Evolutionary conservation across 2,329 filamentous ascomycete species (phyloP), one percentile per base, ranked within the genome.

Genomic region (Purpureocillium takamizusanense): DNA sequence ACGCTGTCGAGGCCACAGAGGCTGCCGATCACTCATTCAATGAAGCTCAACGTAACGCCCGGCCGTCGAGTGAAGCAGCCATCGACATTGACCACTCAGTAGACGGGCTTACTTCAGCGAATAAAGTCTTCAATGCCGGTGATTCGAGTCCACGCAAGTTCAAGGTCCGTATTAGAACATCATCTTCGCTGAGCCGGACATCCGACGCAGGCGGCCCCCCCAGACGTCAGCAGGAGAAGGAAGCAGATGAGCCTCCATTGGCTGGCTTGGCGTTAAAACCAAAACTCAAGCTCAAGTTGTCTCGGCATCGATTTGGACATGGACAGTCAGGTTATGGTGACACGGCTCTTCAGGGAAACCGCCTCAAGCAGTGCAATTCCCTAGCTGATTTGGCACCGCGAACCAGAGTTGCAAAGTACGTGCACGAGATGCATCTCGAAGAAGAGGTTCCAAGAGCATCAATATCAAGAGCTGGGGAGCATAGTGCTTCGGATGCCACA

Each of bases 271-370:
- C 42, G 28, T 36, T 45, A 15, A 54, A 48, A 31, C 54, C 54
- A 16, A 56, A 41, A 36, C 50, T 62, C 13, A 62, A 53, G 39
- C 47, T 62, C 35, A 61, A 55, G 36, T 39, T 58, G 8, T 58
- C 60, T 31, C 54, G 51, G 13, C 54, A 46, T 35, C 53, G 51
- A 15, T 41, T 60, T 16, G 46, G 43, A 14, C 47, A 48, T 21
- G 46, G 43, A 6, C 41, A 45, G 30, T 10, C 16, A 6, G 16
- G 37, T 5, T 41, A 45, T 15, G 37, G 40, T 17, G 46, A 43
- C 11, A 45, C 45, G 30, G 35, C 46, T 6, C 21, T 47, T 28
- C 47, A 37, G 15, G 51, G 39, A 12, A 50, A 48, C 31, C 49
- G 49, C n/a, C 40, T 57, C 33, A 58, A 59, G 27, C 51, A 58